Base-by-base conservation (phyloP, 352 stramenopile genomes). In the Phytopythium delawarense region DNA sequence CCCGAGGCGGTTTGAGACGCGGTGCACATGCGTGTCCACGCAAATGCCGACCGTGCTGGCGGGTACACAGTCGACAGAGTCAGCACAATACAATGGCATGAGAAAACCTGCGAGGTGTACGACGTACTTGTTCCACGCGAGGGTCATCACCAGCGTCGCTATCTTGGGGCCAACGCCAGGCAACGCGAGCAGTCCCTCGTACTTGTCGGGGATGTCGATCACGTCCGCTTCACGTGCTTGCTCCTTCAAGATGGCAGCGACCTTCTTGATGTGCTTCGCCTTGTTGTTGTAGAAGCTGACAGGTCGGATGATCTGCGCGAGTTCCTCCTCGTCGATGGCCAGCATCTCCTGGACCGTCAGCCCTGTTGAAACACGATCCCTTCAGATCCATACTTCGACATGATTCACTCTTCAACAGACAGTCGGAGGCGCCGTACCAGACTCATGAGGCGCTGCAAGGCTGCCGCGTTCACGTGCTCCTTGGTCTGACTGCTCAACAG, bases 401-500 rank as follows among this genome's bases (percentile, higher is more conserved):
- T 2, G 57, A 56, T 35, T n/a, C 40, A 52, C 20, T 55, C 4
- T 16, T 16, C 37, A 44, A 6, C 39, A 45, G 16, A 9, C 16
- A n/a, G 1, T 46, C 40, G 2, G 35, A 21, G 40, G 16, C 40
- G 40, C 15, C 32, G 42, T 32, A 87, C 84, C 67, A 80, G 84
- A 70, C 11, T 65, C 64, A 84, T 78, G 50, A 94, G 70, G 21
- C 88, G 70, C 35, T 63, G 64, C 85, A 95, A 83, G 50, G 79
- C 88, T 54, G 81, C 82, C 18, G 80, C 78, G 35, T 84, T 92
- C 25, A 98, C 79, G 0, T 89, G 88, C 76, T 99, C 97, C 70
- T 99, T 99, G 1, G 96, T 99, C 73, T 99, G 97, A 65, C 84
- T 97, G 52, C 89, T 98, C 40, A 99, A 76, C 93, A 99, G 98